phyloP scores from a whole-genome alignment of 169 alveolate species.

The Besnoitia besnoiti region DNA sequence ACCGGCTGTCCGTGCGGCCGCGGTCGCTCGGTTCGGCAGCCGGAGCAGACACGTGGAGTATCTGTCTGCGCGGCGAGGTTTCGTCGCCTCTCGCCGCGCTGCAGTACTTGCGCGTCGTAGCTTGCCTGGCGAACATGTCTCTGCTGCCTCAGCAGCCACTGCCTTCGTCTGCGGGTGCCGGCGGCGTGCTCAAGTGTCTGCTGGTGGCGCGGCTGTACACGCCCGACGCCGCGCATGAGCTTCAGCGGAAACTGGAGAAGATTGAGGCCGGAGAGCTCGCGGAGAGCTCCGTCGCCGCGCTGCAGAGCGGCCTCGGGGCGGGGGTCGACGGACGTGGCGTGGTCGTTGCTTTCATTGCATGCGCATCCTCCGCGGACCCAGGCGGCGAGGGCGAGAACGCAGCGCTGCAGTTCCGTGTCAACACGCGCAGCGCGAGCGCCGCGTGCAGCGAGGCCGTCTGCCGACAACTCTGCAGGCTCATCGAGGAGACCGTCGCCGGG shows the following conservation, averaged over 20 bases:
- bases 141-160: slow-evolving; percentile 22
- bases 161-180: neutral
- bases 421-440: neutral
- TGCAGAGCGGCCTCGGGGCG: neutral
- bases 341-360: neutral
- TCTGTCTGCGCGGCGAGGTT: neutral
- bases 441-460: slow-evolving; percentile 27
- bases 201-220: neutral
- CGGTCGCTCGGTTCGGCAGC: neutral
- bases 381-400: neutral
- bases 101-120: neutral
- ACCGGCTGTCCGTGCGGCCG: neutral
- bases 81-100: neutral
- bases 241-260: neutral
- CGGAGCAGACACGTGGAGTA: neutral
- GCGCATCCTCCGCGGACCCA: neutral
- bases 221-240: neutral
- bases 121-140: neutral
- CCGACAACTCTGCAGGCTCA: neutral
- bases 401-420: neutral
- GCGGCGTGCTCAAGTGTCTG: slow-evolving; percentile 1
- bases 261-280: neutral
- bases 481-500: neutral
- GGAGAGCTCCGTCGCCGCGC: neutral
- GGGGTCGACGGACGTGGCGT: neutral